Conservation (phyloP, 2,329 filamentous ascomycete genomes). For the Pyrenochaeta sp. region DNA sequence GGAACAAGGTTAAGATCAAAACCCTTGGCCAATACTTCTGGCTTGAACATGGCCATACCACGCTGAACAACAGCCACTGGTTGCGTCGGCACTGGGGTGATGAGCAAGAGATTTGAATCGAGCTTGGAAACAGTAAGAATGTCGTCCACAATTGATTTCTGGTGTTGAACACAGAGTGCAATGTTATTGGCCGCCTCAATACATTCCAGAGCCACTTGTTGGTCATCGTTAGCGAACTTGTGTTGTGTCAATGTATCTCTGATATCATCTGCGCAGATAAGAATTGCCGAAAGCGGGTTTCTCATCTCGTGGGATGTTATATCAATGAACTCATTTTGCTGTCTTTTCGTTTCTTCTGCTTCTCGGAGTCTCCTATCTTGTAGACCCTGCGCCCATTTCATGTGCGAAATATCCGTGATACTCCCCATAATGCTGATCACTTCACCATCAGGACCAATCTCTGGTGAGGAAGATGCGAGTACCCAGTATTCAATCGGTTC, state of each 20-base stretch:
- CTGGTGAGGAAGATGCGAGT: conserved; percentile 42
- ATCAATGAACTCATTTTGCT: conserved; percentile 49
- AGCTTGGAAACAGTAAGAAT: conserved; percentile 46
- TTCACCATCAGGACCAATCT: conserved; percentile 34
- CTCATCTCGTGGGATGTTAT: conserved; percentile 49
- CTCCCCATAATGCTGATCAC: conserved; percentile 42
- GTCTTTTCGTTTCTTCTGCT: conserved; percentile 43
- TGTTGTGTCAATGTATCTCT: conserved; percentile 33
- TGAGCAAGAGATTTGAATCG: conserved; percentile 41
- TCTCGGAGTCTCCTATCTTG: conserved; percentile 38
- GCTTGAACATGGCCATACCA: conserved; percentile 50
- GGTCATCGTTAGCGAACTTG: conserved; percentile 23
- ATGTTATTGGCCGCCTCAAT: conserved; percentile 51
- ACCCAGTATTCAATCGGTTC: conserved; percentile 58
- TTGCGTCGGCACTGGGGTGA: conserved; percentile 50
- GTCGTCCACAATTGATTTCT: conserved; percentile 47
- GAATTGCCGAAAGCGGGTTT: conserved; percentile 43
- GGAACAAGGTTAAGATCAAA: conserved; percentile 40
- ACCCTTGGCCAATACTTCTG: conserved; percentile 42
- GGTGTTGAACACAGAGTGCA: conserved; percentile 49
- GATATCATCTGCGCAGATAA: conserved; percentile 46
- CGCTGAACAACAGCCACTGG: conserved; percentile 44
- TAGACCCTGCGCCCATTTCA: conserved; percentile 48
- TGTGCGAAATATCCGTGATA: conserved; percentile 43
- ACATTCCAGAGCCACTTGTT: conserved; percentile 27